Percentiles rank a stretch among this genome's conserved stretches.
These are phyloP conservation scores for Pleoardoris graminearum DNA, from an alignment of 2,329 filamentous ascomycete species.

Conservation along the genomic window DNA sequence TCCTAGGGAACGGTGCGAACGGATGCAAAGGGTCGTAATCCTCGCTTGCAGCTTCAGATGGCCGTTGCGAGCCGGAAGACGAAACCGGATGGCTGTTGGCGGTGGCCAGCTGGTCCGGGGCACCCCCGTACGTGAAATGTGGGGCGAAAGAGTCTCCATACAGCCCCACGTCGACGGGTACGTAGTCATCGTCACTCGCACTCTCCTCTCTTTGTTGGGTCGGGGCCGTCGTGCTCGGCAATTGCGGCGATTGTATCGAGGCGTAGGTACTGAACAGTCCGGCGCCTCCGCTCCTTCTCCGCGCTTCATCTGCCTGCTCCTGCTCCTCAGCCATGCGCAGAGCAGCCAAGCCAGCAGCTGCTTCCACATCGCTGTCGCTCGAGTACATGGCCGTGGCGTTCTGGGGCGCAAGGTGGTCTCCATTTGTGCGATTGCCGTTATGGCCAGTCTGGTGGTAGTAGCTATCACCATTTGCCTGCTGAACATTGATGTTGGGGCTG, in stretches of 20 bases:
- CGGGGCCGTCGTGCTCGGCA: conserved; percentile 34
- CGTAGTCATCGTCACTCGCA: conserved; percentile 70
- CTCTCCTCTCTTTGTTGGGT: conserved; percentile 23
- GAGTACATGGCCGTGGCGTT: conserved; percentile 33
- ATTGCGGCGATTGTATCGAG: conserved; percentile 47
- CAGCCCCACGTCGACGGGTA: conserved; percentile 70
- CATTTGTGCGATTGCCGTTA: conserved; percentile 52
- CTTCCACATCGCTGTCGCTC: conserved; percentile 82
- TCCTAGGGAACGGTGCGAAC: conserved; percentile 59
- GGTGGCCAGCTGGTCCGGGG: conserved; percentile 48
- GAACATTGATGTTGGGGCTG: conserved; percentile 45
- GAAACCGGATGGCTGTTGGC: conserved; percentile 47
- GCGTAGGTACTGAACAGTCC: conserved; percentile 57
- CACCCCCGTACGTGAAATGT: conserved; percentile 63
- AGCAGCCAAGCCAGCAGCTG: conserved; percentile 78
- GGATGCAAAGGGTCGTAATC: conserved; percentile 57
- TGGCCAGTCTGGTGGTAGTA: conserved; percentile 31
- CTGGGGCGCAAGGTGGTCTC: conserved; percentile 48
- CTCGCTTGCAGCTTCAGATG: conserved; percentile 49
- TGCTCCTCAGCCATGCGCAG: conserved; percentile 81
- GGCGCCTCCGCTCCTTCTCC: conserved; percentile 61
- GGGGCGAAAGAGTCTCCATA: conserved; percentile 73
- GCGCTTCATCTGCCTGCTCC: conserved; percentile 64
- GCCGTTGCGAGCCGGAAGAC: conserved; percentile 51
- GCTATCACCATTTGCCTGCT: conserved; percentile 37